Evolutionary conservation across 768 basidiomycete genomes (phyloP).

Genomic region (Lenzites betulinus): DNA sequence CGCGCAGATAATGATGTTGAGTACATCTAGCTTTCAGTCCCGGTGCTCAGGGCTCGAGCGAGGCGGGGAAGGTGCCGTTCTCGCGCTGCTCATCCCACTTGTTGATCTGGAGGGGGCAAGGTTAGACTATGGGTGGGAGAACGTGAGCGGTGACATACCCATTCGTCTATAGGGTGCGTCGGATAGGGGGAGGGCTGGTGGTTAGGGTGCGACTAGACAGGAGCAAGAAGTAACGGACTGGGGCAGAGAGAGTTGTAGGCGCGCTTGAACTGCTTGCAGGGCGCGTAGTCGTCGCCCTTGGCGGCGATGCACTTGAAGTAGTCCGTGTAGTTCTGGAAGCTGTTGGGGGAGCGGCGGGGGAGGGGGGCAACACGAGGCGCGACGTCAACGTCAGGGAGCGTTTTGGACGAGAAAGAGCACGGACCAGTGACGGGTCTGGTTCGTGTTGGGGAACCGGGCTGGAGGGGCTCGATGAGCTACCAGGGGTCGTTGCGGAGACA

Average conservation of each 20-base stretch:
- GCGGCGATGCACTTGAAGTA: conserved; percentile 97
- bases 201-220: neutral
- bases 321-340: conserved; percentile 96
- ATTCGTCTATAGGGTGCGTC: conserved; percentile 66
- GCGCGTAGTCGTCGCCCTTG: conserved; percentile 97
- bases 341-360: conserved; percentile 29
- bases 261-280: conserved; percentile 98
- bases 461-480: conserved; percentile 16
- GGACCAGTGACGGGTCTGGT: conserved; percentile 97
- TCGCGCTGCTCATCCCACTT: conserved; percentile 97
- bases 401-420: conserved; percentile 22
- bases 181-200: conserved; percentile 2
- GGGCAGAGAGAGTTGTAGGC: conserved; percentile 97
- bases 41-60: conserved; percentile 64
- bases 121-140: neutral
- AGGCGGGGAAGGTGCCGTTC: conserved; percentile 88
- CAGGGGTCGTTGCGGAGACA: conserved; percentile 4
- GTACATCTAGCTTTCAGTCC: conserved; percentile 21
- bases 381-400: neutral
- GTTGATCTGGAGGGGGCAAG: conserved; percentile 51
- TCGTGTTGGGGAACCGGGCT: conserved; percentile 90
- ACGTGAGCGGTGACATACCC: conserved; percentile 51
- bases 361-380: neutral
- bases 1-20: neutral
- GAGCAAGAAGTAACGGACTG: conserved; percentile 58